phyloP scores from a whole-genome alignment of 345 rosid genomes.

The thale cress (Arabidopsis thaliana) region TAIR10.1 NC_003076.8:14635001-14635500 shows the following conservation, averaged over 20 bases:
- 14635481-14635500: conserved; percentile 49
- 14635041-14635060: neutral
- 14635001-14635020: conserved; percentile 32
- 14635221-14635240: conserved; percentile 53
- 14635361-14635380: conserved; percentile 54
- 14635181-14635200: conserved; percentile 3
- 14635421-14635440: conserved; percentile 44
- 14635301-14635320: conserved; percentile 48
- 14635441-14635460: conserved; percentile 51
- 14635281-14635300: conserved; percentile 55
- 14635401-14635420: conserved; percentile 79
- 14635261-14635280: conserved; percentile 37
- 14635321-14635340: conserved; percentile 60
- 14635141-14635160: neutral
- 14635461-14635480: conserved; percentile 58
- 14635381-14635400: conserved; percentile 50
- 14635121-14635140: conserved; percentile 35
- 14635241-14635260: conserved; percentile 40
- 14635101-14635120: conserved; percentile 35
- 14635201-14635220: conserved; percentile 42
- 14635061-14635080: neutral
- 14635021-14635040: conserved; percentile 13
- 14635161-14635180: conserved; percentile 1
- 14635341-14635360: conserved; percentile 83
- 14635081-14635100: neutral